These are phyloP conservation scores for Conticribra guillardii DNA, from an alignment of 108 stramenopile species.

Conservation along the genomic window DNA sequence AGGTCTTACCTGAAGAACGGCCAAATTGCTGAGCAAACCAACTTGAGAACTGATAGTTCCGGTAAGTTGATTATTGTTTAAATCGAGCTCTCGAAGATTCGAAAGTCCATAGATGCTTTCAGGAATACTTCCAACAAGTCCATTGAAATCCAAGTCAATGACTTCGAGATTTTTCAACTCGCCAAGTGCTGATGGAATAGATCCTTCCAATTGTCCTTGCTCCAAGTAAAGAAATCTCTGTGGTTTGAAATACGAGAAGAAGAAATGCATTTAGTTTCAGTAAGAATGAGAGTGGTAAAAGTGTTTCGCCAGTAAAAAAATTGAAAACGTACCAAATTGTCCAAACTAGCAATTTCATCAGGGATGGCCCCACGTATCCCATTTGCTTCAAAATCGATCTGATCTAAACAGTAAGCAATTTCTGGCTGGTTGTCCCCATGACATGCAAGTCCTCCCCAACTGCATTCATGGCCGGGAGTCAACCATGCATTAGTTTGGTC, in stretches of 20 bases:
- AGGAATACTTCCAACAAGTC: conserved; percentile 17
- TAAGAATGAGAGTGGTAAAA: too few relatives aligned
- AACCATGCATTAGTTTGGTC: conserved; percentile 25
- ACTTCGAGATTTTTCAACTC: conserved; percentile 17
- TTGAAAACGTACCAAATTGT: background rate
- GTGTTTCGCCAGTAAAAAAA: too few relatives aligned
- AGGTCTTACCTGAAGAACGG: background rate
- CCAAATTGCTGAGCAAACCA: conserved; percentile 13
- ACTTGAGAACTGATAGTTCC: conserved; percentile 59
- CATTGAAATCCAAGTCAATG: conserved; percentile 22
- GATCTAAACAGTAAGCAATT: conserved; percentile 20
- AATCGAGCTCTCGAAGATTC: conserved; percentile 50
- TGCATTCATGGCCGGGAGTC: conserved; percentile 45
- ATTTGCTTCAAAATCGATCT: conserved; percentile 39
- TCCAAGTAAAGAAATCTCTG: conserved; percentile 32
- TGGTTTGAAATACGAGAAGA: background rate
- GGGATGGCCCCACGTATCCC: conserved; percentile 3
- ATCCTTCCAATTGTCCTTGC: conserved; percentile 27
- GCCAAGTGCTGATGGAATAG: conserved; percentile 46
- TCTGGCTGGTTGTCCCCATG: conserved; percentile 29
- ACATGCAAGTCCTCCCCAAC: conserved; percentile 59
- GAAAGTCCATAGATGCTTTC: conserved; percentile 8
- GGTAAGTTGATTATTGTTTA: conserved; percentile 68
- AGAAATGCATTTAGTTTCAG: too few relatives aligned
- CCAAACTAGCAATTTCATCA: background rate